phyloP scores from a whole-genome alignment of 2,329 filamentous ascomycete genomes.

The Colletotrichum gigasporum region DNA sequence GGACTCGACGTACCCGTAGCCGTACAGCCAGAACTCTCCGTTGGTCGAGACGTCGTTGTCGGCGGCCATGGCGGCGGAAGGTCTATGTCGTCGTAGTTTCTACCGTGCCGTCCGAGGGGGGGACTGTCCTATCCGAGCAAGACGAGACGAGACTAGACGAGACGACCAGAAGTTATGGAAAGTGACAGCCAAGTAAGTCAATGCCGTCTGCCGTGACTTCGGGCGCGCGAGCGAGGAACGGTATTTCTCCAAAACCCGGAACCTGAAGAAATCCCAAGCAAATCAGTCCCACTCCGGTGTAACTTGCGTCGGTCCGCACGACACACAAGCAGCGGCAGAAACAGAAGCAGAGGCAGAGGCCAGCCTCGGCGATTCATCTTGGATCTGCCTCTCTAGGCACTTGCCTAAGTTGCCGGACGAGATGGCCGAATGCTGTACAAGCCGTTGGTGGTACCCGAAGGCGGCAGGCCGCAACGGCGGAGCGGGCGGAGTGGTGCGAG shows the following conservation, averaged over 20 bases:
- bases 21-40: slow-evolving; percentile 91
- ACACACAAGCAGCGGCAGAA: background rate
- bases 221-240: background rate
- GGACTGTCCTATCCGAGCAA: background rate
- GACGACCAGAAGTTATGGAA: background rate
- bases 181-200: background rate
- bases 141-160: background rate
- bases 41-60: slow-evolving; percentile 41
- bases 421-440: background rate
- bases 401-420: slow-evolving; percentile 2
- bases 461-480: slow-evolving; percentile 17
- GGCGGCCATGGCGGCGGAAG: slow-evolving; percentile 50
- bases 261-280: background rate
- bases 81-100: background rate
- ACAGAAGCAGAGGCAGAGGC: no score
- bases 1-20: slow-evolving; percentile 79
- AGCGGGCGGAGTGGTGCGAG: slow-evolving; percentile 1
- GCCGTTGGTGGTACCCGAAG: slow-evolving; percentile 4
- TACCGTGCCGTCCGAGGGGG: no score
- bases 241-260: background rate
- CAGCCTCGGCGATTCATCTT: slow-evolving; percentile 4
- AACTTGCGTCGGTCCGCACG: background rate
- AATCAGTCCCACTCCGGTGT: slow-evolving; percentile 2
- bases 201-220: background rate
- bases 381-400: slow-evolving; percentile 18